Conservation (phyloP, 1,139 yeast genomes). For the Blastobotrys illinoisensis region DNA sequence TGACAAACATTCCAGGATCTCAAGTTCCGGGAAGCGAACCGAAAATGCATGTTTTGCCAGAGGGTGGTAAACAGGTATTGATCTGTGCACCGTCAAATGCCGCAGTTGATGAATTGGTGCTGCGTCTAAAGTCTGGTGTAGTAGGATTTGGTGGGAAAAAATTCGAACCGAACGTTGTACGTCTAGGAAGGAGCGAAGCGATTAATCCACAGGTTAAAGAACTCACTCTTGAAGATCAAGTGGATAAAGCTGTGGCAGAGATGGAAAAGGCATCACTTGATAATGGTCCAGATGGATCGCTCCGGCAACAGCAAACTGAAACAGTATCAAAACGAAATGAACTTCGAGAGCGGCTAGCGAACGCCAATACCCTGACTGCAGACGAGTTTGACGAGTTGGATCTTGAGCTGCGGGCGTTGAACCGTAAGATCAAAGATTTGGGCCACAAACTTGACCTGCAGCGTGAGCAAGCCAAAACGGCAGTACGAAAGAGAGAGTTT, state of each 20-base stretch:
- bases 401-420: constrained; percentile 42
- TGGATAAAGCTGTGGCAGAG: constrained; percentile 57
- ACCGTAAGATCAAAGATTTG: constrained; percentile 56
- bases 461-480: constrained; percentile 59
- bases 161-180: constrained; percentile 67
- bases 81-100: constrained; percentile 99
- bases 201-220: constrained; percentile 79
- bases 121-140: constrained; percentile 76
- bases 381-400: constrained; percentile 25
- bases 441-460: constrained; percentile 72
- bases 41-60: constrained; percentile 9
- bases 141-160: constrained; percentile 47
- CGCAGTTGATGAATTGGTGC: constrained; percentile 94
- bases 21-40: constrained; percentile 30
- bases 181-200: constrained; percentile 88
- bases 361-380: constrained; percentile 10
- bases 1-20: constrained; percentile 41
- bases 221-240: constrained; percentile 79
- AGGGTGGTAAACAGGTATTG: constrained; percentile 50
- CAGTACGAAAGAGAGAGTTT: constrained; percentile 69
- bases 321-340: constrained; percentile 48
- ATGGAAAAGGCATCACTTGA: constrained; percentile 36
- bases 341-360: constrained; percentile 39
- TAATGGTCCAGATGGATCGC: constrained; percentile 38
- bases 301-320: constrained; percentile 49